A percentile compares a stretch with the other conserved stretches of the same genome.
phyloP scores from a whole-genome alignment of 2,329 filamentous ascomycete species.

The Arthroderma sp. region DNA sequence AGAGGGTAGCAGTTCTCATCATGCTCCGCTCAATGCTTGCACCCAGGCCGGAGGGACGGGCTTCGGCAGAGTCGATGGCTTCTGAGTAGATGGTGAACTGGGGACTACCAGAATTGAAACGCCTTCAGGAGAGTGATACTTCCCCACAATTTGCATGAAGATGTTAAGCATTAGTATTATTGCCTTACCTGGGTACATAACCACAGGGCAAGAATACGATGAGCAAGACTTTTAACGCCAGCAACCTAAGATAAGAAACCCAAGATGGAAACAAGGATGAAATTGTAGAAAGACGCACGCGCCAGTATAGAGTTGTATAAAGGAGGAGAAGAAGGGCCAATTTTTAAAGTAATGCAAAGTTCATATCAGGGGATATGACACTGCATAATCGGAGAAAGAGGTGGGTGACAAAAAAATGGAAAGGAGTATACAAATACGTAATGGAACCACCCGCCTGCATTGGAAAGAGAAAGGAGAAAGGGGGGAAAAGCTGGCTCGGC shows the following conservation, averaged over 20 bases:
- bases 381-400: not conserved
- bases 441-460: not conserved
- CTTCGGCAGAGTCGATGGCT: constrained; percentile 7
- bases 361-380: not conserved
- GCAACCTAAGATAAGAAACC: not conserved
- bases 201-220: not conserved
- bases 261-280: not conserved
- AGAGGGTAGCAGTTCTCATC: constrained; percentile 9
- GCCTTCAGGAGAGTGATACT: not conserved
- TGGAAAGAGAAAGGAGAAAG: not conserved
- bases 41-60: constrained; percentile 9
- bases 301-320: not conserved
- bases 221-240: not conserved
- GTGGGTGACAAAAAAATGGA: too few relatives aligned
- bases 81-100: constrained; percentile 14
- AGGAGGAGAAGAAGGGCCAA: not conserved
- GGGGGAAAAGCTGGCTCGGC: not conserved
- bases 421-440: not conserved
- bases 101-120: constrained; percentile 10
- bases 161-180: not conserved
- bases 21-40: constrained; percentile 13
- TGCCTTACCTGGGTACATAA: not conserved
- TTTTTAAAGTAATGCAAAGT: not conserved
- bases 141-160: not conserved
- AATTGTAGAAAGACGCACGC: not conserved